Conservation (phyloP, 495 filamentous ascomycete genomes). For the Podospora sp. region DNA sequence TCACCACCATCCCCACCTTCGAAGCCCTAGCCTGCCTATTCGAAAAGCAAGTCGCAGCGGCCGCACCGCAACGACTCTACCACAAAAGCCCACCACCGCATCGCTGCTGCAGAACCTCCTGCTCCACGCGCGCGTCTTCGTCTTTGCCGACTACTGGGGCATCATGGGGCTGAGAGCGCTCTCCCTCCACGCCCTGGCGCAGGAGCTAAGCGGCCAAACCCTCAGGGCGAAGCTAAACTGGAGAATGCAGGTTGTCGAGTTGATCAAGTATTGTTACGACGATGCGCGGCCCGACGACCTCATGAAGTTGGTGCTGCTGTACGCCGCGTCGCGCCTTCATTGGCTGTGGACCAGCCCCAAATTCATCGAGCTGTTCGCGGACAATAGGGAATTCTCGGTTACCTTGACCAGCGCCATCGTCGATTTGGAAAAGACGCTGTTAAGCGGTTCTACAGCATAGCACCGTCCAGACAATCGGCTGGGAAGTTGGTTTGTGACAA, state of each 20-base stretch:
- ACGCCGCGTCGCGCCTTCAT: not conserved
- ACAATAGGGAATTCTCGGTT: not conserved
- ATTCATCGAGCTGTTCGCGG: not conserved
- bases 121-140: slow-evolving; percentile 6
- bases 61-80: too few species aligned
- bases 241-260: not conserved
- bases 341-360: not conserved
- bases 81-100: too few species aligned
- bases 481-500: too few species aligned
- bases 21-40: too few species aligned
- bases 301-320: not conserved
- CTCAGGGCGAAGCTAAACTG: not conserved
- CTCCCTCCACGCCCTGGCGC: not conserved
- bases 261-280: slow-evolving; percentile 10
- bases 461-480: too few species aligned
- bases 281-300: slow-evolving; percentile 1
- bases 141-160: slow-evolving; percentile 18
- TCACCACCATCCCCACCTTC: too few species aligned
- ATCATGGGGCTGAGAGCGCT: slow-evolving; percentile 2
- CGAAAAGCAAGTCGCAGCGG: too few species aligned
- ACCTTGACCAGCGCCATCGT: not conserved
- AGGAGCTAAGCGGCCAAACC: not conserved
- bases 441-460: too few species aligned
- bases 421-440: not conserved
- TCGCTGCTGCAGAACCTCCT: not conserved